Evolutionary conservation across 495 filamentous ascomycete species (phyloP), one percentile per base, ranked within the genome.

Genomic region (Neurospora sp.): DNA sequence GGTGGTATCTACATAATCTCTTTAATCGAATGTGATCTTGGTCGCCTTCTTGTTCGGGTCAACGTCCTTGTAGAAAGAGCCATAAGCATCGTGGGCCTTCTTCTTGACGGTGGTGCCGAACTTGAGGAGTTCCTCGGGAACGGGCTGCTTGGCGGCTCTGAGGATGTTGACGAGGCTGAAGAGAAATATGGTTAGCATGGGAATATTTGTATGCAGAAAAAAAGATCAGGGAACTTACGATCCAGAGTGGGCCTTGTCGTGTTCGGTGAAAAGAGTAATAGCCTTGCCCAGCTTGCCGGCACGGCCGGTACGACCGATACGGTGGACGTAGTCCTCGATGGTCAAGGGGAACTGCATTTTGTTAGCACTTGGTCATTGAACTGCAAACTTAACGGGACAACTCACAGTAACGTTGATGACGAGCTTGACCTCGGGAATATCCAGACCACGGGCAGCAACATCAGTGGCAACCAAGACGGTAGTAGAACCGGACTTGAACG

Each of bases 61-160:
- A 48, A 86, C 82, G 59, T 97, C 92, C 80, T 94, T 97, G 85
- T 89, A 96, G 78, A 97, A 98, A 1, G 93, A 92, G 61, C 96
- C 96, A 79, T 98, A 99, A 10, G 90, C 90, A 71, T 92, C 92
- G 81, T 99, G 95, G 53, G 88, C 89, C 92, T 98, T 98, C 87
- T 96, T 97, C 87, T 98, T 98, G 40, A 99, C 96, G 16, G 94
- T 98, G n/a, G 92, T 95, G 71, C 96, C 96, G 74, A 97, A 99
- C 78, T 96, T 97, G 74, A 97, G 81, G 42, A 98, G 82, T 14
- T 90, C 91, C 42, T 97, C 93, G 5, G 96, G 96, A 1, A 99
- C 92, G 6, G 89, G 86, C 78, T 98, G 96, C 69, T 92, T 92
- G 6, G 96, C 94, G 11, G 89, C 92, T 79, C 92, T 94, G 44